Evolutionary conservation across 1,139 yeast genomes (phyloP).

Genomic region (Candida sanyaensis): DNA sequence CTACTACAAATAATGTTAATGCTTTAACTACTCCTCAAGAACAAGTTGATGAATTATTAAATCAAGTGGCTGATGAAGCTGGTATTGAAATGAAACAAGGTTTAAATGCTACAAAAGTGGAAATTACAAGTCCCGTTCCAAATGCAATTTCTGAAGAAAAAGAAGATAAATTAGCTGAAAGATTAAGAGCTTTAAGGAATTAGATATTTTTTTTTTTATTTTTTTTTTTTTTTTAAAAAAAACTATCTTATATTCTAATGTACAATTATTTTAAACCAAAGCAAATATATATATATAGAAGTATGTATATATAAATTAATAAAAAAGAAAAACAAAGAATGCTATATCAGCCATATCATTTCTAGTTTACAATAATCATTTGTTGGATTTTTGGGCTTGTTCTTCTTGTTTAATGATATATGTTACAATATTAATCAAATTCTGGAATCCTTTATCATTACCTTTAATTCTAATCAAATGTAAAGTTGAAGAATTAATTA

Average conservation of each 20-base stretch:
- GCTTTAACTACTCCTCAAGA: conserved; percentile 93
- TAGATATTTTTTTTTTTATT: background rate
- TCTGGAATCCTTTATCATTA: conserved; percentile 64
- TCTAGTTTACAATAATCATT: conserved; percentile 1
- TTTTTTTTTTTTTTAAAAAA: too few relatives aligned
- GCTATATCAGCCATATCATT: background rate
- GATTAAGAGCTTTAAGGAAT: conserved; percentile 72
- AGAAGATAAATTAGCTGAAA: conserved; percentile 85
- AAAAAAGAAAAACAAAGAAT: background rate
- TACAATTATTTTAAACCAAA: background rate
- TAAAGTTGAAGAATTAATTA: conserved; percentile 47
- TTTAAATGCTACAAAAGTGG: conserved; percentile 56
- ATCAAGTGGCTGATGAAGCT: conserved; percentile 95
- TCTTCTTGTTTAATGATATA: conserved; percentile 42
- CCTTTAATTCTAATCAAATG: conserved; percentile 62
- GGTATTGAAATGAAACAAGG: conserved; percentile 92
- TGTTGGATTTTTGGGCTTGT: conserved; percentile 22
- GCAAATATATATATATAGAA: too few relatives aligned
- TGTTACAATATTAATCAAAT: conserved; percentile 51
- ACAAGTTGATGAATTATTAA: conserved; percentile 89
- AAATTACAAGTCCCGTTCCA: conserved; percentile 44
- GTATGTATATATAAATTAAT: too few relatives aligned
- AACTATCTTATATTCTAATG: background rate
- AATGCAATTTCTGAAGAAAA: conserved; percentile 60
- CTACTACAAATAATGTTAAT: conserved; percentile 84